Conservation (phyloP, 176 grass and related monocot species). For the sorghum (Sorghum bicolor) region Sorghum_bicolor_NCBIv3 NC_012874.2:3537001-3537500, state of each 20-base stretch:
- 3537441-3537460: constrained; percentile 56
- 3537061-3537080: background rate
- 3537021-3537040: constrained; percentile 13
- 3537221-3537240: constrained; percentile 71
- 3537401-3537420: background rate
- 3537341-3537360: constrained; percentile 70
- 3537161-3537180: constrained; percentile 25
- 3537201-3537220: constrained; percentile 42
- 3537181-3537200: constrained; percentile 46
- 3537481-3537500: constrained; percentile 54
- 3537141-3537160: constrained; percentile 35
- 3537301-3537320: constrained; percentile 65
- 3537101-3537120: constrained; percentile 58
- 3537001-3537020: background rate
- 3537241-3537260: constrained; percentile 72
- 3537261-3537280: constrained; percentile 68
- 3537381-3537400: constrained; percentile 54
- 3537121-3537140: constrained; percentile 46
- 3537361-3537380: constrained; percentile 66
- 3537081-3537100: constrained; percentile 41
- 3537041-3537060: background rate
- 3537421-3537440: constrained; percentile 63
- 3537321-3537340: constrained; percentile 51
- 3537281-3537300: constrained; percentile 77
- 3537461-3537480: constrained; percentile 91